Percentiles rank a stretch among this genome's conserved stretches.
phyloP scores from a whole-genome alignment of 2,329 filamentous ascomycete genomes.

The Knoxdaviesia capensis region DNA sequence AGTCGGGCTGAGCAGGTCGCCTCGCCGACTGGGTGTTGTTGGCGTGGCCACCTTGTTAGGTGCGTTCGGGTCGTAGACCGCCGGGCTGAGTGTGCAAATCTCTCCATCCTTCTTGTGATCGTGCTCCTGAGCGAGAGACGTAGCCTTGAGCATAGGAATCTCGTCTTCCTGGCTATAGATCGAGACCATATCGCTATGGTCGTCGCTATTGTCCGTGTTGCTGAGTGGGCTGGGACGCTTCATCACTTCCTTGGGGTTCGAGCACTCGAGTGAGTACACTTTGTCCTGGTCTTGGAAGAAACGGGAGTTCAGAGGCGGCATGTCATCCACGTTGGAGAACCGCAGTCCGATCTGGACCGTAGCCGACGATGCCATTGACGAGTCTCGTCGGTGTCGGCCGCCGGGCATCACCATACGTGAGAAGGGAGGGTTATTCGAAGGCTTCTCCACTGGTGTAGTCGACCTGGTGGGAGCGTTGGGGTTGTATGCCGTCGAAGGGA shows the following conservation, averaged over 20 bases:
- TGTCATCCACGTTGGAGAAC: constrained; percentile 37
- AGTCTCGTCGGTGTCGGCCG: constrained; percentile 31
- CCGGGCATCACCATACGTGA: constrained; percentile 22
- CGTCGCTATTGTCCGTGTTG: constrained; percentile 7
- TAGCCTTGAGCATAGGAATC: not conserved
- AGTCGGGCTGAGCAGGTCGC: no score
- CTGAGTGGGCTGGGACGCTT: constrained; percentile 13
- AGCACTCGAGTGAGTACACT: constrained; percentile 17
- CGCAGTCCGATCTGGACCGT: constrained; percentile 54
- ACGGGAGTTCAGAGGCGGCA: constrained; percentile 16
- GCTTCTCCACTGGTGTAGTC: not conserved
- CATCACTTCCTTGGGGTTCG: no score
- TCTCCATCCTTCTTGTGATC: constrained; percentile 9
- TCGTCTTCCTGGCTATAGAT: not conserved
- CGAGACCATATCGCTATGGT: constrained; percentile 5
- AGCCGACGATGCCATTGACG: constrained; percentile 32
- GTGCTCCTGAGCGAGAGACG: constrained; percentile 3
- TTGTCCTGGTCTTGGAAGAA: constrained; percentile 14
- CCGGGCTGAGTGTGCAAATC: constrained; percentile 24
- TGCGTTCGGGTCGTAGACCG: constrained; percentile 28
- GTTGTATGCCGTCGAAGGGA: constrained; percentile 28
- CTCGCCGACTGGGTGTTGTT: no score
- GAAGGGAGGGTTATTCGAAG: constrained; percentile 1
- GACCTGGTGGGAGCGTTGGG: constrained; percentile 2
- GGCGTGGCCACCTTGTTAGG: constrained; percentile 7